These are phyloP conservation scores for Cochlearia excelsa DNA, from an alignment of 345 rosid species.

Conservation along the genomic window DNA sequence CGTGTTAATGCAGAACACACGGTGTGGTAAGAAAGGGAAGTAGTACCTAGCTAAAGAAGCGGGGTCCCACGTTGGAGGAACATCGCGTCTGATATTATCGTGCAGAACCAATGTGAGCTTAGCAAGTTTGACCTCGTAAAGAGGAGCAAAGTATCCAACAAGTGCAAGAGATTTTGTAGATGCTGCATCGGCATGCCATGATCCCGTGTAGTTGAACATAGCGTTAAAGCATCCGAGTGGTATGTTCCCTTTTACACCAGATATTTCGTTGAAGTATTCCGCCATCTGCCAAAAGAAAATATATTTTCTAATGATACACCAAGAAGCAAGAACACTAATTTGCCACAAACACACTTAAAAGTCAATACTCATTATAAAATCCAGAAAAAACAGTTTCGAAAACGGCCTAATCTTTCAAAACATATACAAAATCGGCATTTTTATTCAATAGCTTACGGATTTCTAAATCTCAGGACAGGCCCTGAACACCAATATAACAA, in stretches of 20 bases:
- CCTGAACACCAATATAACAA: too few species aligned
- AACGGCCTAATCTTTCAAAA: too few species aligned
- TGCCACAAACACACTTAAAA: too few species aligned
- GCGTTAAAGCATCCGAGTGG: conserved; percentile 97
- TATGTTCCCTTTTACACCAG: conserved; percentile 67
- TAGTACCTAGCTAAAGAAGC: conserved; percentile 77
- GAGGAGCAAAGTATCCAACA: conserved; percentile 75
- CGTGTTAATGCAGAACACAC: not conserved
- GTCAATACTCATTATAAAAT: too few species aligned
- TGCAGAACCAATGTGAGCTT: conserved; percentile 48
- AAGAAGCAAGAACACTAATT: too few species aligned
- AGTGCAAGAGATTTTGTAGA: conserved; percentile 90
- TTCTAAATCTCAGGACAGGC: too few species aligned
- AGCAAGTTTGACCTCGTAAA: conserved; percentile 57
- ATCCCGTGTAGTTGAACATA: conserved; percentile 95
- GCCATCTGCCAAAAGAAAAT: conserved; percentile 57
- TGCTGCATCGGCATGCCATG: conserved; percentile 90
- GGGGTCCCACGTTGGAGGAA: conserved; percentile 97
- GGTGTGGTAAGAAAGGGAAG: not conserved
- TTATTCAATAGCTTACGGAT: too few species aligned
- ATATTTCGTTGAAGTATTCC: conserved; percentile 57
- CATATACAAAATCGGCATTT: too few species aligned
- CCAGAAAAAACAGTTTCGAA: too few species aligned
- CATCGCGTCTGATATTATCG: conserved; percentile 68
- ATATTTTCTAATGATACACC: too few species aligned